These are phyloP conservation scores for Fusarium praegraminearum DNA, from an alignment of 2,329 filamentous ascomycete species.

Conservation along the genomic window DNA sequence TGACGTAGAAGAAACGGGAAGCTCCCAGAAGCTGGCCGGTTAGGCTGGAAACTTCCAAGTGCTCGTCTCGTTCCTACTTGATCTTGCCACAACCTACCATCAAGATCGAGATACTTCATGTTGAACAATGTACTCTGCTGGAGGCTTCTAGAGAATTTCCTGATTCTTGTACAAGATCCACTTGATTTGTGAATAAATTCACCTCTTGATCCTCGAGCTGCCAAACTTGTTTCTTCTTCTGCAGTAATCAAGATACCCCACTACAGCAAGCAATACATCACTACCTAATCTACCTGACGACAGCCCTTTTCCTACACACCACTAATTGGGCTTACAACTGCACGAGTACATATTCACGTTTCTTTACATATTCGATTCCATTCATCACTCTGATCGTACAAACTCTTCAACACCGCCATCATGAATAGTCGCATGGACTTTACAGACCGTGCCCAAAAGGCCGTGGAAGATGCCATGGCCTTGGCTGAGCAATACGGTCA, in stretches of 20 bases:
- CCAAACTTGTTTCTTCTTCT: slow-evolving; percentile 25
- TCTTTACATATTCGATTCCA: background rate
- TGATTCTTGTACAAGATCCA: slow-evolving; percentile 43
- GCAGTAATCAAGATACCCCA: slow-evolving; percentile 40
- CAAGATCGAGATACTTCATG: slow-evolving; percentile 43
- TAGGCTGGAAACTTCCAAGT: slow-evolving; percentile 49
- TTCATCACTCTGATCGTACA: background rate
- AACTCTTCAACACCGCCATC: slow-evolving; percentile 47
- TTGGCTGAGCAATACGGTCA: slow-evolving; percentile 92
- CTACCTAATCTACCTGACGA: slow-evolving; percentile 43
- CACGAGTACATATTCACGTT: slow-evolving; percentile 4
- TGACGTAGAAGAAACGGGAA: slow-evolving; percentile 53
- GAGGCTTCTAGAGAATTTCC: slow-evolving; percentile 25
- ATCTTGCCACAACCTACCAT: slow-evolving; percentile 43
- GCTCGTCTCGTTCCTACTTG: slow-evolving; percentile 44
- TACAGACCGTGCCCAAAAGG: slow-evolving; percentile 91
- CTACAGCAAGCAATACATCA: slow-evolving; percentile 25
- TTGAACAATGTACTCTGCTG: slow-evolving; percentile 32
- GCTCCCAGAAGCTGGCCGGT: slow-evolving; percentile 47
- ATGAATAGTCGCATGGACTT: slow-evolving; percentile 89
- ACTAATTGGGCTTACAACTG: slow-evolving; percentile 27
- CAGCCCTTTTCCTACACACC: slow-evolving; percentile 19
- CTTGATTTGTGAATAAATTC: slow-evolving; percentile 45
- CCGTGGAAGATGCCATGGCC: slow-evolving; percentile 87
- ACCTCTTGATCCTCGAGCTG: slow-evolving; percentile 17